Base-by-base conservation (phyloP, 2,329 filamentous ascomycete species). In the Diaporthe velutina region DNA sequence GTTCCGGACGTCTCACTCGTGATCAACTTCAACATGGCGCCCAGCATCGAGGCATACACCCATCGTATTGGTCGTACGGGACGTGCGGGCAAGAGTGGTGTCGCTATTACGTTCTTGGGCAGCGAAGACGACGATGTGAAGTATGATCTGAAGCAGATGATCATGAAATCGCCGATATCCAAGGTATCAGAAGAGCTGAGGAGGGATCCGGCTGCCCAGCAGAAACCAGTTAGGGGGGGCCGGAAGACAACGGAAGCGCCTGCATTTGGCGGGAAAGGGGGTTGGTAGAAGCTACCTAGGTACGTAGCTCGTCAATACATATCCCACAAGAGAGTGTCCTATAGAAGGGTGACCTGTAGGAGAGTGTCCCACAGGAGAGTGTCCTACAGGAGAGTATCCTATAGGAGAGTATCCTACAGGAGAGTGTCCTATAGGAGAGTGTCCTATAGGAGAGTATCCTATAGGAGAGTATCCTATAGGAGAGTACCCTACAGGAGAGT, bases 1-100 rank as follows among this genome's bases (percentile, higher is more conserved):
- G 96, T 99, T 5, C 92, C 94, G 0, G 97, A 98, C 81, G 97
- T 99, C 54, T 94, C 91, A 76, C 90, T 99, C 75, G 97, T 99
- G 74, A 90, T 99, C 83, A 99, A 99, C 87, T 99, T 98, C 90
- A 99, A 98, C 88, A 98, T 99, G 97, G 94, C 97, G 0, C 92
- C 87, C 17, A 95, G 89, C 79, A 98, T 99, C 78, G 97, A 99
- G 86, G 93, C 91, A 81, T 99, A 99, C 83, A 98, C 96, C 3
- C 97, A 99, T 88, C 93, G 97, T 86, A 94, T 99, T 80, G 97
- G 97, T 84, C 93, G 97, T 86, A 99, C 97, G 1, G 97, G 97
- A 88, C 94, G 97, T 92, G 97, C 97, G 2, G 97, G 97, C 76
- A 98, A 98, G 90, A 96, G 91, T 79, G 97, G 97, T 93, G 93